Evolutionary conservation across 2,329 filamentous ascomycete species (phyloP).

Genomic region (Sphaceloma murrayae): DNA sequence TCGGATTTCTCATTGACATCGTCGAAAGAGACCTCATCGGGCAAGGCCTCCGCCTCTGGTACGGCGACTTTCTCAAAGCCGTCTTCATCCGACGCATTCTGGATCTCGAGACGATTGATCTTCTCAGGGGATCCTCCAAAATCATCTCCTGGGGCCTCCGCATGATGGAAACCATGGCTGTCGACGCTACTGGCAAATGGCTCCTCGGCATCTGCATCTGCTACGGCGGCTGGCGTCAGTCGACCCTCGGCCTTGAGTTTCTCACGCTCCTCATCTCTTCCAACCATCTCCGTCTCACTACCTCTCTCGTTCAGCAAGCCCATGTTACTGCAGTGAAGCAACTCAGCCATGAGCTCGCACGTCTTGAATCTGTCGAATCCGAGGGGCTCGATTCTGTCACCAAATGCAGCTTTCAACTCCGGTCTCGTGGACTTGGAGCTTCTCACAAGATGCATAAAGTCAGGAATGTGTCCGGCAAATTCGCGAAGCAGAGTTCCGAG

Average conservation of each 20-base stretch:
- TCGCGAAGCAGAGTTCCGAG: constrained; percentile 78
- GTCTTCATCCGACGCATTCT: constrained; percentile 77
- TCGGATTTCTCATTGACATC: constrained; percentile 51
- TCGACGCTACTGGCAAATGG: constrained; percentile 45
- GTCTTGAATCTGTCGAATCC: constrained; percentile 99
- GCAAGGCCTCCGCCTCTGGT: constrained; percentile 54
- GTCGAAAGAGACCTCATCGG: constrained; percentile 57
- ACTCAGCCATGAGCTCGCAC: constrained; percentile 94
- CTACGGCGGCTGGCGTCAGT: constrained; percentile 46
- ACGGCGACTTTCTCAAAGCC: constrained; percentile 81
- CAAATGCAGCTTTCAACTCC: constrained; percentile 77
- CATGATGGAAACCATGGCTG: constrained; percentile 44
- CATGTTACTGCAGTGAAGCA: constrained; percentile 98
- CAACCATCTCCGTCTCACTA: constrained; percentile 74
- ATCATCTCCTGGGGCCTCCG: constrained; percentile 34
- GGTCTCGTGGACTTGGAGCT: constrained; percentile 64
- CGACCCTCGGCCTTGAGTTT: constrained; percentile 67
- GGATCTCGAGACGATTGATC: constrained; percentile 62
- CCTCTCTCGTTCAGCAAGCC: constrained; percentile 84
- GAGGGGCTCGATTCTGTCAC: constrained; percentile 79
- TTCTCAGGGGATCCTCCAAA: constrained; percentile 50
- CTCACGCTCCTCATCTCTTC: constrained; percentile 72
- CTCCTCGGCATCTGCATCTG: constrained; percentile 43
- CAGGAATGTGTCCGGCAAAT: constrained; percentile 82
- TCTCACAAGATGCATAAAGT: constrained; percentile 86